Percentiles rank a stretch among this genome's conserved stretches.
Evolutionary conservation across 371 early-diverging fungal species (phyloP).

Genomic region (Rhizopus delemar): DNA sequence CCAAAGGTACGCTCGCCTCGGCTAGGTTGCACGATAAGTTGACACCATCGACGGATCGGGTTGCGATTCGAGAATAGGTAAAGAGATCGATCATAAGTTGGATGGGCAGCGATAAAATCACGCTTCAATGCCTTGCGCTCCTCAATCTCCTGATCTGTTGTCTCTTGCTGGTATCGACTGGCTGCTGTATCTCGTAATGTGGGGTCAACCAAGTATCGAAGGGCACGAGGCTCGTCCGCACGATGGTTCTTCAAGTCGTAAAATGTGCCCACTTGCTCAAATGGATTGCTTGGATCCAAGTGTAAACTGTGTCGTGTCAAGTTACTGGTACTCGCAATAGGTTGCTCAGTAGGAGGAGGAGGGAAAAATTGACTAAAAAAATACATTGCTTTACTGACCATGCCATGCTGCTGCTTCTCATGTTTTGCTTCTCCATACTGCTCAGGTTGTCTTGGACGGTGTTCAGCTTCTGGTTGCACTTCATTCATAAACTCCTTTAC

Average conservation of each 20-base stretch:
- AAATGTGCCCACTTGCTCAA: conserved; percentile 32
- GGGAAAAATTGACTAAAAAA: conserved; percentile 15
- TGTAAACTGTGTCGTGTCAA: conserved; percentile 14
- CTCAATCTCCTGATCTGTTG: conserved; percentile 34
- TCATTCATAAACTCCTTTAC: conserved; percentile 56
- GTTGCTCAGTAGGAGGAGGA: background rate
- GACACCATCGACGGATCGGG: conserved; percentile 59
- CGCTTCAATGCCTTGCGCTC: conserved; percentile 50
- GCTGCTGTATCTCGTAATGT: conserved; percentile 30
- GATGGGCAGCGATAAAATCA: conserved; percentile 64
- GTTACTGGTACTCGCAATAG: background rate
- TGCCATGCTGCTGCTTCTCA: background rate
- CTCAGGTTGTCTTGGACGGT: background rate
- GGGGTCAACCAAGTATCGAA: conserved; percentile 32
- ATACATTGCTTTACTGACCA: conserved; percentile 7
- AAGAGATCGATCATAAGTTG: conserved; percentile 64
- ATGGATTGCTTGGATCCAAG: conserved; percentile 15
- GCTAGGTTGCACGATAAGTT: conserved; percentile 55
- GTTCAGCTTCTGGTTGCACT: conserved; percentile 1
- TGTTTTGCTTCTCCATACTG: background rate
- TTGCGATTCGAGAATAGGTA: conserved; percentile 56
- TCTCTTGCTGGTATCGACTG: conserved; percentile 33
- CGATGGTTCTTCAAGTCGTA: conserved; percentile 20
- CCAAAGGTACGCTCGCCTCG: conserved; percentile 59
- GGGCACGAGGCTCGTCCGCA: conserved; percentile 27